A percentile compares a stretch with the other conserved stretches of the same genome.
phyloP scores from a whole-genome alignment of 2,329 filamentous ascomycete genomes.

The Aspergillus brasiliensis region DNA sequence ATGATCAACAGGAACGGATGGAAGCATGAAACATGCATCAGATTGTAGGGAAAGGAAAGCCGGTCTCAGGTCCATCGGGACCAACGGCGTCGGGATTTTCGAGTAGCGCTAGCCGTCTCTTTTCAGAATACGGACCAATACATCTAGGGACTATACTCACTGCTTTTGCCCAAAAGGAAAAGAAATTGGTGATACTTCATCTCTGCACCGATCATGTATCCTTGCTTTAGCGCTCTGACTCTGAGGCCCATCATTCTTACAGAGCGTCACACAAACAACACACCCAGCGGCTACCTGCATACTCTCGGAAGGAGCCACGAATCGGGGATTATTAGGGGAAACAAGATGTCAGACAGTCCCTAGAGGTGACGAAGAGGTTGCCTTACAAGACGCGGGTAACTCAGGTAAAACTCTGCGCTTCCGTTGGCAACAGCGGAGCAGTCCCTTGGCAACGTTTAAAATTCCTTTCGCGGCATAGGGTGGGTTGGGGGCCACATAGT shows the following conservation, averaged over 20 bases:
- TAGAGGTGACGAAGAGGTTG: constrained; percentile 4
- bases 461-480: not conserved
- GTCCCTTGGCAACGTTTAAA: not conserved
- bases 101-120: not conserved
- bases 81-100: not conserved
- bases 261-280: constrained; percentile 26
- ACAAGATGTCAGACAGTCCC: constrained; percentile 9
- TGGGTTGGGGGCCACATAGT: too few species aligned
- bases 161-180: not conserved
- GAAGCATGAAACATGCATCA: constrained; percentile 6
- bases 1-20: constrained; percentile 12
- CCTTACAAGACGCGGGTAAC: not conserved
- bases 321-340: constrained; percentile 20
- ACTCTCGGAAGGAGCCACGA: constrained; percentile 21
- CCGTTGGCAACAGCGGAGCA: not conserved
- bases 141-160: not conserved
- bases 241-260: constrained; percentile 6
- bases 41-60: not conserved
- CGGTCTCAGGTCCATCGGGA: not conserved
- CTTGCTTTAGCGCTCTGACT: not conserved
- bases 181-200: not conserved
- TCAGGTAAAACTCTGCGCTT: not conserved
- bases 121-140: not conserved
- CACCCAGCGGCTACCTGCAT: constrained; percentile 27
- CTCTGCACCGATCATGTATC: not conserved